Evolutionary conservation across 441 rosid genomes (phyloP).

Genomic region (Populus trichocarpa): DNA sequence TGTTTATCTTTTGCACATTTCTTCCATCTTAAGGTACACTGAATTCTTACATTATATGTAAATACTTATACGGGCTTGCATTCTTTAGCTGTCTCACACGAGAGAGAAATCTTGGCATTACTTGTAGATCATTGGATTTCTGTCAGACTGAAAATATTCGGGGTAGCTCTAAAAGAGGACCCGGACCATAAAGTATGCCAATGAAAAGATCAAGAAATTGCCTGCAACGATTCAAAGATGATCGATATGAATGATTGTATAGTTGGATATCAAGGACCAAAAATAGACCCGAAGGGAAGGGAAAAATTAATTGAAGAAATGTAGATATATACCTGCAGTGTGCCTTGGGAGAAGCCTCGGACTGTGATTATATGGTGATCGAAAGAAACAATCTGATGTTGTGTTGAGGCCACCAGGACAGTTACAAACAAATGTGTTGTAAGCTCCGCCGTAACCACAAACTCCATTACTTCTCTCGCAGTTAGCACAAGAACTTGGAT

Average conservation of each 20-base stretch:
- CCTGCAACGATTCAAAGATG: constrained; percentile 32
- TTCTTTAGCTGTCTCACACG: not conserved
- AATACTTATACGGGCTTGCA: not conserved
- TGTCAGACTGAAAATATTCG: not conserved
- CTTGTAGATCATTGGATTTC: not conserved
- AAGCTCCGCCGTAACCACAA: constrained; percentile 61
- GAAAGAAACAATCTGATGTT: constrained; percentile 66
- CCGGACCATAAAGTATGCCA: constrained; percentile 36
- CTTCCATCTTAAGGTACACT: constrained; percentile 11
- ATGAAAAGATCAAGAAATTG: constrained; percentile 26
- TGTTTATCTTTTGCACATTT: constrained; percentile 12
- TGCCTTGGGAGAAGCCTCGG: constrained; percentile 32
- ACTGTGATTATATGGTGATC: constrained; percentile 38
- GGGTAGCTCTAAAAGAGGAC: constrained; percentile 14
- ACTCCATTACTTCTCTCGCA: constrained; percentile 84
- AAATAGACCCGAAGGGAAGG: not conserved
- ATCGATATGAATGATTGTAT: not conserved
- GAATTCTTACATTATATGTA: not conserved
- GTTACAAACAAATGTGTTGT: constrained; percentile 56
- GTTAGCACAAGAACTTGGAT: constrained; percentile 53
- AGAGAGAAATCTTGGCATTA: no score
- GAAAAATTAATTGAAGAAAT: not conserved
- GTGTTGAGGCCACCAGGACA: constrained; percentile 73
- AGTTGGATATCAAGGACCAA: not conserved
- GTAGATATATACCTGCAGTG: constrained; percentile 20